Percentiles rank a stretch among this genome's conserved stretches.
phyloP scores from a whole-genome alignment of 257 asterid genomes.

The Leptodermis oblonga region DNA sequence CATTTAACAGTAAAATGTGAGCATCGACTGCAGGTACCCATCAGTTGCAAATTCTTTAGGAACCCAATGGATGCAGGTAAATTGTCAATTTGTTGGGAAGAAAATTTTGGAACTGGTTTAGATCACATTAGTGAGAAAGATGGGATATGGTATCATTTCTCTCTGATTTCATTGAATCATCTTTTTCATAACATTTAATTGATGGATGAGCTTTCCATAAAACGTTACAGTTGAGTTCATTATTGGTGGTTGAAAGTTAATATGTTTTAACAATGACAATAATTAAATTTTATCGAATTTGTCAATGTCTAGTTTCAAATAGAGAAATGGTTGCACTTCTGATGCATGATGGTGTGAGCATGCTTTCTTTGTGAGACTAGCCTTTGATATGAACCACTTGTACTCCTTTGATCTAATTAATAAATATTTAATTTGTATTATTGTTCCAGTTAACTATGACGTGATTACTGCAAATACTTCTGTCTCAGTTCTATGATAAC shows the following conservation, averaged over 20 bases:
- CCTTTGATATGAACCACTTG: not conserved
- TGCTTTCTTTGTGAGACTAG: not conserved
- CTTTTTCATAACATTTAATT: not conserved
- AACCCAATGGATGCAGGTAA: slow-evolving; percentile 96
- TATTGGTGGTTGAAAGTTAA: not conserved
- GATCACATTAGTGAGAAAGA: slow-evolving; percentile 98
- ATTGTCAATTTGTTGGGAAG: slow-evolving; percentile 95
- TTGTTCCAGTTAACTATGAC: not conserved
- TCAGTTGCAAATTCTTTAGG: slow-evolving; percentile 98
- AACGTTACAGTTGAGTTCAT: not conserved
- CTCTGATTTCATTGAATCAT: not conserved
- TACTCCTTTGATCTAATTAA: not conserved
- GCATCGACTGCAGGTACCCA: slow-evolving; percentile 66
- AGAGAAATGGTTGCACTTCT: not conserved
- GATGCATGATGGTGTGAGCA: not conserved
- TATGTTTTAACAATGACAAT: not conserved
- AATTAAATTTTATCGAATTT: not conserved
- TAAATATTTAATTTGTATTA: not conserved
- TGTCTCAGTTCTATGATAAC: not conserved
- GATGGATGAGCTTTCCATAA: not conserved
- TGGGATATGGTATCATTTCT: slow-evolving; percentile 71
- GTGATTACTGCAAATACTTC: not conserved
- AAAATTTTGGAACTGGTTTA: slow-evolving; percentile 98
- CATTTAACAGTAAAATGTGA: slow-evolving; percentile 9
- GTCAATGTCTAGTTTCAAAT: not conserved